These are phyloP conservation scores for Selaginella tamariscina DNA, from an alignment of 75 land plant species.

Conservation along the genomic window DNA sequence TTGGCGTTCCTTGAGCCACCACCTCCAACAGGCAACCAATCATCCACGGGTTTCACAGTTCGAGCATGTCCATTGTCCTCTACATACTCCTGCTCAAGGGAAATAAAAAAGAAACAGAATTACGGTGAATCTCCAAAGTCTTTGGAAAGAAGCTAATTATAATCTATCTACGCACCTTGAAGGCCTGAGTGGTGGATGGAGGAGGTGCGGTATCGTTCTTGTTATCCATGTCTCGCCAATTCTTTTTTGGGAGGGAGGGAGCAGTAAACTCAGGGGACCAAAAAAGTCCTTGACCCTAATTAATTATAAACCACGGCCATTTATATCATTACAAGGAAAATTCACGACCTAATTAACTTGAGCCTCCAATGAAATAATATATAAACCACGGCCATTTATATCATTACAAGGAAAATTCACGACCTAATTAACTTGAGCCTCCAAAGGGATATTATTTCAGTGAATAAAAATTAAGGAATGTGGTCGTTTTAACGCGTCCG, in stretches of 20 bases:
- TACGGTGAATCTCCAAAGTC: neutral
- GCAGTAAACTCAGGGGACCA: too few species aligned
- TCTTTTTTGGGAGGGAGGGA: neutral
- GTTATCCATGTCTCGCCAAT: neutral
- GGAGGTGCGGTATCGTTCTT: neutral
- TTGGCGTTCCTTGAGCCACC: constrained; percentile 37
- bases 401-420: too few species aligned
- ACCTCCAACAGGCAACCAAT: constrained; percentile 39
- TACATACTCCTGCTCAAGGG: neutral
- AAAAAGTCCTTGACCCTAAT: too few species aligned
- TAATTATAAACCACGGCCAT: too few species aligned
- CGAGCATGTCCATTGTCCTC: neutral
- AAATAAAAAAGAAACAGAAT: neutral
- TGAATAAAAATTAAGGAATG: too few species aligned
- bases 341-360: too few species aligned
- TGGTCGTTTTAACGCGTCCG: too few species aligned
- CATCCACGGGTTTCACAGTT: constrained; percentile 15
- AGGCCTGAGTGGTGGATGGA: neutral
- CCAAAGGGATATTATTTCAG: too few species aligned
- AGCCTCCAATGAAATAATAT: too few species aligned
- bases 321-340: too few species aligned
- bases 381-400: too few species aligned
- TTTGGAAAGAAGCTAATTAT: neutral
- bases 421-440: too few species aligned
- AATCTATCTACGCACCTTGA: neutral